phyloP scores from a whole-genome alignment of 2,329 filamentous ascomycete genomes.

The Epichloe bromicola region DNA sequence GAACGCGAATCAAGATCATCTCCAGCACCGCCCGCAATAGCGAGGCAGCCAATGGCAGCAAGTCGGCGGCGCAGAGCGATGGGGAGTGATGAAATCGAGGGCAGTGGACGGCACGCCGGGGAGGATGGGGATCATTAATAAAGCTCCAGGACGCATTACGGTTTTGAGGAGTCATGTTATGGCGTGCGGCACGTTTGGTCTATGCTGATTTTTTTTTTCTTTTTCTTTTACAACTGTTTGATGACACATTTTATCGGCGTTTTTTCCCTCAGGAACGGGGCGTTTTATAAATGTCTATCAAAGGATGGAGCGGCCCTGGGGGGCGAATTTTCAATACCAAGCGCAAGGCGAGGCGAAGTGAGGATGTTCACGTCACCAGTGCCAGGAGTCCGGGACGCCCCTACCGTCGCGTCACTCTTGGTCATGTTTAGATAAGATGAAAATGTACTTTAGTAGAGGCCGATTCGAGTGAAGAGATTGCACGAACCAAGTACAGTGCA shows the following conservation, averaged over 20 bases:
- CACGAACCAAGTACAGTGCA: neutral
- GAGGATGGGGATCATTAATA: neutral
- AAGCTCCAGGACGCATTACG: neutral
- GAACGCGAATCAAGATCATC: conserved; percentile 59
- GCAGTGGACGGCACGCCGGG: neutral
- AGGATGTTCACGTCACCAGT: neutral
- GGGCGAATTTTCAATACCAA: conserved; percentile 15
- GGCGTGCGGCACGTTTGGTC: too few species aligned
- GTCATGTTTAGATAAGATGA: conserved; percentile 20
- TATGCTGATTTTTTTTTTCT: neutral
- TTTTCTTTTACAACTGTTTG: conserved; percentile 5
- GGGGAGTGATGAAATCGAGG: conserved; percentile 28
- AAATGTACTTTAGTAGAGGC: conserved; percentile 31
- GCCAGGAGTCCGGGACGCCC: neutral
- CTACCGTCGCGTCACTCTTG: neutral
- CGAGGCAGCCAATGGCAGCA: conserved; percentile 24
- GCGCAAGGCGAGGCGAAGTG: conserved; percentile 7
- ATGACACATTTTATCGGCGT: conserved; percentile 14
- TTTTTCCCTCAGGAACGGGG: conserved; percentile 9
- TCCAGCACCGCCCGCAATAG: conserved; percentile 21
- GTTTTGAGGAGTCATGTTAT: neutral
- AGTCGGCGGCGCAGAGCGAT: conserved; percentile 35
- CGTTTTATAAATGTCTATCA: conserved; percentile 11
- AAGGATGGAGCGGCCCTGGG: conserved; percentile 9
- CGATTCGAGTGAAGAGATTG: conserved; percentile 11